These are phyloP conservation scores for Peronospora farinosa DNA, from an alignment of 352 stramenopile genomes.

Conservation along the genomic window DNA sequence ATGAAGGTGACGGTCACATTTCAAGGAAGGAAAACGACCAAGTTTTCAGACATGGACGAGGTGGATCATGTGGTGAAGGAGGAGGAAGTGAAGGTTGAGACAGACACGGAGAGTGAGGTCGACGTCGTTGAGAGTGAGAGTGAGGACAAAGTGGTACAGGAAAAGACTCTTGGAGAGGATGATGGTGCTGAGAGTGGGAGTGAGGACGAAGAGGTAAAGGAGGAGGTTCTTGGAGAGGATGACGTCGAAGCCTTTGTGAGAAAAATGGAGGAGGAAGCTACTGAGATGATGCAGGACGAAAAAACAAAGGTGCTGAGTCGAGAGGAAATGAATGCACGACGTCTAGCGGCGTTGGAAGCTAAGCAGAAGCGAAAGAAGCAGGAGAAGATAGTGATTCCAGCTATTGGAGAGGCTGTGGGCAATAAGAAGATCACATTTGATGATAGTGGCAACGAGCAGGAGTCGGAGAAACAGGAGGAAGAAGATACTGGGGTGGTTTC, in stretches of 20 bases:
- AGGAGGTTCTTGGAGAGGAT: conserved; percentile 22
- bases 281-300: not conserved
- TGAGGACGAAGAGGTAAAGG: conserved; percentile 3
- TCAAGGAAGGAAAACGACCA: conserved; percentile 23
- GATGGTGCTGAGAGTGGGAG: conserved; percentile 5
- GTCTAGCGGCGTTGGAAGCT: conserved; percentile 49
- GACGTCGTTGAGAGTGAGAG: not conserved
- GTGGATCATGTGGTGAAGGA: conserved; percentile 1
- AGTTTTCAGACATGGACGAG: conserved; percentile 16
- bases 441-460: conserved; percentile 55
- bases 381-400: conserved; percentile 27
- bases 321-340: conserved; percentile 27
- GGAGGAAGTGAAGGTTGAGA: conserved; percentile 7
- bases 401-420: conserved; percentile 16
- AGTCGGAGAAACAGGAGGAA: conserved; percentile 25
- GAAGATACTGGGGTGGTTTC: conserved; percentile 19
- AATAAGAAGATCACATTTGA: conserved; percentile 79
- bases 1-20: conserved; percentile 16
- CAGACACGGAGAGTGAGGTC: conserved; percentile 6
- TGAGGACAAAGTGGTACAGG: conserved; percentile 8
- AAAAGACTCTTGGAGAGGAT: conserved; percentile 6
- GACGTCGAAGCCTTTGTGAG: conserved; percentile 38
- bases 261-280: conserved; percentile 26
- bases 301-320: conserved; percentile 16
- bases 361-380: conserved; percentile 34